Percentiles rank a stretch among this genome's conserved stretches.
Conservation (phyloP, 305 asterid genomes). For the Fraxinus sp. region DNA sequence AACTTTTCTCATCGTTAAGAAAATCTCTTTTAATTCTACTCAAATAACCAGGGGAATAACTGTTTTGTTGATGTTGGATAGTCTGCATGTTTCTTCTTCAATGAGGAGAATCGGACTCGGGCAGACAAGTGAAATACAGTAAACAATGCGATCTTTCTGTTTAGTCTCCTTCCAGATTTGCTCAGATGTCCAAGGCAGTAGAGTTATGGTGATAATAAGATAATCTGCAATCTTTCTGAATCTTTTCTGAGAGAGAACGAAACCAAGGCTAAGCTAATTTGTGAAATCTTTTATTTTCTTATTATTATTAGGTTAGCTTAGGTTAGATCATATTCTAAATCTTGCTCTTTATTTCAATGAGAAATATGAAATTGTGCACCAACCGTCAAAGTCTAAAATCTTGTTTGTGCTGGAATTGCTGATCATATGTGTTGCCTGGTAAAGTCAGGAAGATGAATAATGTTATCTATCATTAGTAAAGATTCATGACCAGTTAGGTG, state of each 20-base stretch:
- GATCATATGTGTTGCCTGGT: background rate
- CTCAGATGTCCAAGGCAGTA: background rate
- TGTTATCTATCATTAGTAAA: too few relatives aligned
- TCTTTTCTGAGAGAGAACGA: background rate
- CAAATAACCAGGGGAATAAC: background rate
- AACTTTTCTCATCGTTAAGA: background rate
- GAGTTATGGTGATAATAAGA: background rate
- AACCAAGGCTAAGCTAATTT: background rate
- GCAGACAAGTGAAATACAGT: background rate
- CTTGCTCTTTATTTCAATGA: background rate
- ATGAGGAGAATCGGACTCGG: background rate
- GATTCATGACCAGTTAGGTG: too few relatives aligned
- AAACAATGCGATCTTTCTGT: background rate
- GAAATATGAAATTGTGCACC: background rate
- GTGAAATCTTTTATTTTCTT: background rate
- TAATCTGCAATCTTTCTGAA: background rate
- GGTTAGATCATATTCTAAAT: background rate
- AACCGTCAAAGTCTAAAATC: background rate
- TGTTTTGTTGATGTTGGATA: background rate
- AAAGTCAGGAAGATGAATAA: background rate
- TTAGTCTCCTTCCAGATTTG: background rate
- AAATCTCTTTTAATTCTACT: background rate
- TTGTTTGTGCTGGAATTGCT: background rate
- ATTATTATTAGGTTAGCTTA: background rate
- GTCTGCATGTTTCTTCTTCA: background rate